Base-by-base conservation (phyloP, 371 early-diverging fungal genomes). In the Mortierella sp. region DNA sequence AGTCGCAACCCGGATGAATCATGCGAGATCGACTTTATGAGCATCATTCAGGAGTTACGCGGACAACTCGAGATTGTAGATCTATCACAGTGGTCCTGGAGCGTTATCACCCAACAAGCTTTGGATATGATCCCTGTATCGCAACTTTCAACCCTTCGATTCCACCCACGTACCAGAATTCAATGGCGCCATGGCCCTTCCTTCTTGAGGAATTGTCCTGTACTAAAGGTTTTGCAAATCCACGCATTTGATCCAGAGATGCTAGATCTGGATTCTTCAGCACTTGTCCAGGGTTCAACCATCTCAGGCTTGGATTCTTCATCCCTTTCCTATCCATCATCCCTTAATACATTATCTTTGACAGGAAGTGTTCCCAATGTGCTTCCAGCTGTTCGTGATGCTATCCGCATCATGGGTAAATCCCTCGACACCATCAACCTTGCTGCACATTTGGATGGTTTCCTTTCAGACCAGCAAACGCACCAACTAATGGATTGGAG, bases 11-110 rank as follows among this genome's bases (percentile, higher is more conserved):
- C 67, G 26, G 67, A 67, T 34, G 43, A 67, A 51, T 59, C 66
- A 42, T 49, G 47, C 45, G 56, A 53, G 6, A 3, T 61, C 5
- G 65, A 72, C 28, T 66, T 60, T 31, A 31, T 72, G 72, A 10
- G 66, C 34, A 40, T 64, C 19, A 17, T 72, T 7, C 23, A 54
- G 29, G 66, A 72, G n/a, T 51, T 72, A 26, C 17, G 45, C 9
- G 66, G 64, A 13, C 72, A 72, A 45, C 53, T 72, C 6, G 62
- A 65, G 66, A 61, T 59, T 23, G 35, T 72, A 29, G 66, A 72
- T 45, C 55, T 72, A 31, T 72, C 72, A 1, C 57, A 58, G 47
- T 72, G 72, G 72, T 65, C 66, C 9, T 72, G 72, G 72, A 59
- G 66, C 26, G 54, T 45, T 0, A 29, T 72, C 47, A 60, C 60